Base-by-base conservation (phyloP, 495 filamentous ascomycete species). In the Hyaloscypha finlandica region DNA sequence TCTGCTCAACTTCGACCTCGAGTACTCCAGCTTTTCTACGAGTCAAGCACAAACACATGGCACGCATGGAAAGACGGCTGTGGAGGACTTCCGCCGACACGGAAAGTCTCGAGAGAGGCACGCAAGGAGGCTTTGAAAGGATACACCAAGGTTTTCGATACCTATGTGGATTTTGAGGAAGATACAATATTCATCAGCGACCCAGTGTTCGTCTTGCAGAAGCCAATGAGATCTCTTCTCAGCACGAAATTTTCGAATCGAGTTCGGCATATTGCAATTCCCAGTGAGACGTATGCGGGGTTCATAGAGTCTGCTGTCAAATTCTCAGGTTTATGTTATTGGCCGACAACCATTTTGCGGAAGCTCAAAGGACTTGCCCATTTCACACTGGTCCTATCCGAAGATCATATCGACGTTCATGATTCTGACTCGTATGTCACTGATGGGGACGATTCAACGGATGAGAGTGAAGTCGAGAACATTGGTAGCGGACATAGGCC, bases 161-260 rank as follows among this genome's bases (percentile, higher is more conserved):
- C 59, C 14, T 68, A 52, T 30, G 8, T 68, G 20, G 59, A 68
- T 53, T 22, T 63, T 9, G 35, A 68, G 30, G 53, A 33, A 16
- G 66, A 68, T 35, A 63, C 54, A 11, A 48, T 68, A 14, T 59
- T 63, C 30, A 58, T 68, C 52, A 64, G 66, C 54, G 66, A 68
- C 29, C 53, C 60, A n/a, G 59, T 63, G 19, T 68, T 63, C 29
- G 8, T 53, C 2, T 32, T 68, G 2, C 52, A 54, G n/a, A 31
- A 51, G 29, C 59, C 59, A 2, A 14, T 4, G 42, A 16, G 42
- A 14, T 4, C 16, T 16, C 16, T 48, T 11, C 42, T 48, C 42
- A 48, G 16, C 16, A 48, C 42, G 3, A 12, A 48, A 3, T 12
- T 11, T 48, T 0, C 42, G 42, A 48, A 48, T 4, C 4, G 11